A percentile compares a stretch with the other conserved stretches of the same genome.
Evolutionary conservation across 2,329 filamentous ascomycete genomes (phyloP).

Genomic region (Botrytis sinoallii): DNA sequence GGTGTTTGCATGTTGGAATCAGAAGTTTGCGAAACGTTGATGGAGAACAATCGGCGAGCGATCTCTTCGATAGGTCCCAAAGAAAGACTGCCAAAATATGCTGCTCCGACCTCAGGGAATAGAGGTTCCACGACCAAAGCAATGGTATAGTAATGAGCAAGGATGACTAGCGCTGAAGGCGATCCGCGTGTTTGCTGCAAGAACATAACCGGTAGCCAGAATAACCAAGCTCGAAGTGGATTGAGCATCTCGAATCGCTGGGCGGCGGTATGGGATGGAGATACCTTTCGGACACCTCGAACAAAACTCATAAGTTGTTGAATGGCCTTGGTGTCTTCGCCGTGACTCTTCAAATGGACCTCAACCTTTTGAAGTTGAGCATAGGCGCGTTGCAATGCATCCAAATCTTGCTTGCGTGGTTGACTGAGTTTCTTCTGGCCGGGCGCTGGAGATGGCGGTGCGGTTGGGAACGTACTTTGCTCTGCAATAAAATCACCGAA

Average conservation of each 20-base stretch:
- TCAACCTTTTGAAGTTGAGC: slow-evolving; percentile 67
- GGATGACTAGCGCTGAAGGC: slow-evolving; percentile 73
- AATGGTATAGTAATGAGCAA: slow-evolving; percentile 82
- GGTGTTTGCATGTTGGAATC: slow-evolving; percentile 60
- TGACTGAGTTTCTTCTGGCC: slow-evolving; percentile 57
- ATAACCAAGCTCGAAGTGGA: slow-evolving; percentile 85
- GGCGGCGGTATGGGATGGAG: slow-evolving; percentile 66
- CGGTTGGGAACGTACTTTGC: slow-evolving; percentile 69
- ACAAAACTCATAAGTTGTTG: slow-evolving; percentile 70
- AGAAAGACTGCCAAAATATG: slow-evolving; percentile 80
- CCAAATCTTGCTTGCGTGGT: slow-evolving; percentile 67
- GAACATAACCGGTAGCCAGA: slow-evolving; percentile 88
- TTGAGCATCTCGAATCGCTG: slow-evolving; percentile 90
- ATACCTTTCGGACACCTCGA: slow-evolving; percentile 68
- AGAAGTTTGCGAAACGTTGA: slow-evolving; percentile 58
- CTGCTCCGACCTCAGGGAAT: slow-evolving; percentile 85
- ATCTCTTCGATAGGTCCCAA: slow-evolving; percentile 84
- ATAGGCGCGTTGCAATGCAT: slow-evolving; percentile 64
- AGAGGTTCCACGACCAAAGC: slow-evolving; percentile 85
- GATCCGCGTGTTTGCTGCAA: slow-evolving; percentile 75
- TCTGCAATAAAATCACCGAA: slow-evolving; percentile 80
- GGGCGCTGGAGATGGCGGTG: slow-evolving; percentile 59
- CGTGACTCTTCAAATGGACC: slow-evolving; percentile 63
- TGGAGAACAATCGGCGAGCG: slow-evolving; percentile 67
- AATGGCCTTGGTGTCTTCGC: slow-evolving; percentile 66